phyloP scores from a whole-genome alignment of 257 asterid species.

The Pogostemon cablin region DNA sequence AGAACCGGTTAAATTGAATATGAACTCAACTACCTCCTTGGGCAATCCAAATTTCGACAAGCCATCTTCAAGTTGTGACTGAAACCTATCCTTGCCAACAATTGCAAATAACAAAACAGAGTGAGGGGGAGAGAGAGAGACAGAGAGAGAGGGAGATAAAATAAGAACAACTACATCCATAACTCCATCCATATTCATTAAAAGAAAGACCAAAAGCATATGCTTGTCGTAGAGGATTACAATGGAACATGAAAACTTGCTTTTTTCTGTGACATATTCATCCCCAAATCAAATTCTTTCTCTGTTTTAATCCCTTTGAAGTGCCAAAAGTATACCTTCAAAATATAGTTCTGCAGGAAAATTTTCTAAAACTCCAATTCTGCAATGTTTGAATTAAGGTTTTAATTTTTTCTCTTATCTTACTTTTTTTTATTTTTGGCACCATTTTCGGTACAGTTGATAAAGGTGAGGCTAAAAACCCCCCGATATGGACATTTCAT shows the following conservation, averaged over 20 bases:
- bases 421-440: neutral
- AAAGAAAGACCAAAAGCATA: neutral
- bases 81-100: conserved; percentile 50
- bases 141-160: too few relatives aligned
- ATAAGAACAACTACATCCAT: conserved; percentile 3
- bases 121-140: too few relatives aligned
- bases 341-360: neutral
- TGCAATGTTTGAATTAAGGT: neutral
- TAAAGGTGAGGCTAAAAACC: conserved; percentile 19
- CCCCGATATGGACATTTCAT: conserved; percentile 6
- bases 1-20: conserved; percentile 53
- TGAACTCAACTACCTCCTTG: conserved; percentile 54
- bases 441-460: conserved; percentile 4
- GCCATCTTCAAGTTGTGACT: conserved; percentile 54
- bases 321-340: neutral
- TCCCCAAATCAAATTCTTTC: conserved; percentile 9
- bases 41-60: conserved; percentile 77
- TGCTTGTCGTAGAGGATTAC: neutral
- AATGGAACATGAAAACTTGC: neutral
- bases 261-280: neutral
- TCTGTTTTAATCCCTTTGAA: neutral
- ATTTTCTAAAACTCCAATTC: conserved; percentile 7
- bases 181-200: conserved; percentile 5
- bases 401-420: too few relatives aligned
- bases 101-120: conserved; percentile 24